Evolutionary conservation across 768 basidiomycete species (phyloP).

Genomic region (Rhizopogon roseolus): DNA sequence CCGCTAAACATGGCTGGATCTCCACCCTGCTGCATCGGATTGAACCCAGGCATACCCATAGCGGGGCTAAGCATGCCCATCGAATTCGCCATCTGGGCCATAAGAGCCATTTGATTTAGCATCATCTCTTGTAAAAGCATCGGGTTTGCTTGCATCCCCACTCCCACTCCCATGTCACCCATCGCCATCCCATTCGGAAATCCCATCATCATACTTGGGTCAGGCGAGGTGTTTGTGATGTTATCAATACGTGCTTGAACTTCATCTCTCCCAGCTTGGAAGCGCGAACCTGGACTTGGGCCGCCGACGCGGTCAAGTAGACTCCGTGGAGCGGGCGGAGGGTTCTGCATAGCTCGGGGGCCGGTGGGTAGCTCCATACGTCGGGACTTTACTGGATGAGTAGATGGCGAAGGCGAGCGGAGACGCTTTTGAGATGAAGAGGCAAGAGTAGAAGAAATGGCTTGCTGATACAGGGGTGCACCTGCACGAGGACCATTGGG

Average conservation of each 20-base stretch:
- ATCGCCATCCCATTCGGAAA: slow-evolving; percentile 37
- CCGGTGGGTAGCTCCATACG: slow-evolving; percentile 79
- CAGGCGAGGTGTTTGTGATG: slow-evolving; percentile 56
- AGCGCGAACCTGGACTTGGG: slow-evolving; percentile 30
- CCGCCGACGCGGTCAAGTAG: slow-evolving; percentile 81
- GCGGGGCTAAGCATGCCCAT: slow-evolving; percentile 72
- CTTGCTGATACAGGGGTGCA: slow-evolving; percentile 63
- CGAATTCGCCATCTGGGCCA: slow-evolving; percentile 86
- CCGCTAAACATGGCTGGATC: slow-evolving; percentile 44
- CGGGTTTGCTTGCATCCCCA: slow-evolving; percentile 54
- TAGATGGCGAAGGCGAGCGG: slow-evolving; percentile 61
- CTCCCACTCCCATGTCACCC: slow-evolving; percentile 59
- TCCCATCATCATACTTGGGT: slow-evolving; percentile 43
- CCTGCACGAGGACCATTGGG: slow-evolving; percentile 47
- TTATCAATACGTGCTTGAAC: slow-evolving; percentile 78
- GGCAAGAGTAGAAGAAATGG: slow-evolving; percentile 60
- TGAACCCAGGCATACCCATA: slow-evolving; percentile 48
- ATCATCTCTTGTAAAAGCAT: slow-evolving; percentile 83
- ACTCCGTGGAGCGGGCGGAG: slow-evolving; percentile 48
- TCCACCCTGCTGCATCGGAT: slow-evolving; percentile 49
- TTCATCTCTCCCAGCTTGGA: slow-evolving; percentile 50
- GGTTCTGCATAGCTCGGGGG: slow-evolving; percentile 72
- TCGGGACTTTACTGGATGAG: slow-evolving; percentile 62
- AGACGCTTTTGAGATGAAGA: slow-evolving; percentile 57
- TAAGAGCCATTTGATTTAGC: slow-evolving; percentile 88